phyloP scores from a whole-genome alignment of 495 filamentous ascomycete species.

The Podospora tetraspora region DNA sequence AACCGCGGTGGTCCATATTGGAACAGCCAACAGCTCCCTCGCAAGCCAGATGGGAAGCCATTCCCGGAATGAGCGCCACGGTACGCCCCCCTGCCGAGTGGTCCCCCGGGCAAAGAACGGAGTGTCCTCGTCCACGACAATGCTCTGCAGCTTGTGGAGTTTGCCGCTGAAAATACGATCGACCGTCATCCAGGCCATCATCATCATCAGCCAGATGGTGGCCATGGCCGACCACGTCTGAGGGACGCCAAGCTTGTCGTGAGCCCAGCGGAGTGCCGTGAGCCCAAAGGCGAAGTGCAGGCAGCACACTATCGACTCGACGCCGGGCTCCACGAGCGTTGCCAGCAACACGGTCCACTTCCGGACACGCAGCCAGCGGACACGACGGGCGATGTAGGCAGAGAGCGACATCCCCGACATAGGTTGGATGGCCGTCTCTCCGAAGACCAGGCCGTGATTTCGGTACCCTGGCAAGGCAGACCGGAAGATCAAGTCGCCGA shows the following conservation, averaged over 20 bases:
- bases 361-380: slow-evolving; percentile 86
- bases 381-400: slow-evolving; percentile 76
- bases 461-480: slow-evolving; percentile 52
- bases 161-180: slow-evolving; percentile 70
- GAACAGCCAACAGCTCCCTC: slow-evolving; percentile 72
- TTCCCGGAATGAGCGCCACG: slow-evolving; percentile 53
- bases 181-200: slow-evolving; percentile 63
- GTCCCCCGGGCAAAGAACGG: slow-evolving; percentile 62
- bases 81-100: slow-evolving; percentile 27
- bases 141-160: slow-evolving; percentile 62
- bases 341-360: slow-evolving; percentile 91
- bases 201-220: slow-evolving; percentile 58
- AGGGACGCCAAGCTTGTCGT: slow-evolving; percentile 48
- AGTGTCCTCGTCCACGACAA: slow-evolving; percentile 68
- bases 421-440: slow-evolving; percentile 86
- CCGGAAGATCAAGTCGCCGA: slow-evolving; percentile 87
- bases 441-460: slow-evolving; percentile 79
- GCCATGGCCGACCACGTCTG: slow-evolving; percentile 66
- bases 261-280: slow-evolving; percentile 64
- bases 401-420: slow-evolving; percentile 72
- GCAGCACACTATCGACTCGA: slow-evolving; percentile 81
- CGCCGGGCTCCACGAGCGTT: slow-evolving; percentile 90
- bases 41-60: slow-evolving; percentile 86
- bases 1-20: slow-evolving; percentile 84
- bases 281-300: slow-evolving; percentile 72